Conservation (phyloP, 768 basidiomycete species). For the Punctularia strigosozonata region DNA sequence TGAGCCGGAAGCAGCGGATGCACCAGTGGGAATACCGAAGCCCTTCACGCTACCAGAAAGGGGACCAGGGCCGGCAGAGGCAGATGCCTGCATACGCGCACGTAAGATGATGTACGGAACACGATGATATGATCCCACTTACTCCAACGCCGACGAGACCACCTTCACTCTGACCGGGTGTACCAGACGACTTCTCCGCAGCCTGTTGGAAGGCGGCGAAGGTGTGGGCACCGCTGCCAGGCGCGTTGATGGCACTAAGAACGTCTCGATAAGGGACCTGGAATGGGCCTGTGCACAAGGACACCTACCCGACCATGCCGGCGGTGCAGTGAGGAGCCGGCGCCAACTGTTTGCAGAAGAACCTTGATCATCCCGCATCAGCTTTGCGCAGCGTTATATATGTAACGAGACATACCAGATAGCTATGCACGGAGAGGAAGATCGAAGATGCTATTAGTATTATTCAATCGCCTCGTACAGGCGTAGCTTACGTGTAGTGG, state of each 20-base stretch:
- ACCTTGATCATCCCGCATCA: too few species aligned
- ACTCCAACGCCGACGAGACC: conserved; percentile 31
- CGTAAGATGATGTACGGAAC: too few species aligned
- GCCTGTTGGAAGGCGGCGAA: conserved; percentile 23
- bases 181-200: conserved; percentile 19
- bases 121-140: too few species aligned
- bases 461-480: neutral
- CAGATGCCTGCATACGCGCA: too few species aligned
- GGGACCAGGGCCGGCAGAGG: conserved; percentile 30
- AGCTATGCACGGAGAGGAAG: conserved; percentile 19
- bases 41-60: conserved; percentile 21
- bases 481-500: conserved; percentile 26
- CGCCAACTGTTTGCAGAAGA: conserved; percentile 41
- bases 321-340: conserved; percentile 29
- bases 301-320: conserved; percentile 24
- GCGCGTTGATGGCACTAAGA: conserved; percentile 37
- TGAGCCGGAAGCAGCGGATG: conserved; percentile 3
- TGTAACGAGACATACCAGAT: too few species aligned
- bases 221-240: conserved; percentile 28
- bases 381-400: too few species aligned
- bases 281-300: too few species aligned
- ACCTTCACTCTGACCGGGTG: conserved; percentile 29
- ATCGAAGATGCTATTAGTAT: conserved; percentile 2
- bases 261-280: too few species aligned
- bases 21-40: conserved; percentile 15